phyloP scores from a whole-genome alignment of 352 stramenopile species.

The Saprolegnia diclina region DNA sequence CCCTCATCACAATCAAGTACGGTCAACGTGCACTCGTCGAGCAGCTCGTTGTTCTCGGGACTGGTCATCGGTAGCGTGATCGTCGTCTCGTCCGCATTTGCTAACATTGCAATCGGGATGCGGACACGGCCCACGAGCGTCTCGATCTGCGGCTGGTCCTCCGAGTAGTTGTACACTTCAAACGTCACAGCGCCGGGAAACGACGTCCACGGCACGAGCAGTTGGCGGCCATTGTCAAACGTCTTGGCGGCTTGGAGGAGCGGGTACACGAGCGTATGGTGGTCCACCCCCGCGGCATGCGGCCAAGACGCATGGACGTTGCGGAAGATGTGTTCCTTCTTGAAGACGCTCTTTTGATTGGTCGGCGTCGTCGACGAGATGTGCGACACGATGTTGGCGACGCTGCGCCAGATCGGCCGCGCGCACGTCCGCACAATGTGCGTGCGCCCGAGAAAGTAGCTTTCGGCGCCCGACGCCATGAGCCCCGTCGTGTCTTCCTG shows the following conservation, averaged over 20 bases:
- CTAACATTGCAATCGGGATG: not conserved
- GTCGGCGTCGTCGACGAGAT: not conserved
- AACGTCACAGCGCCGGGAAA: slow-evolving; percentile 70
- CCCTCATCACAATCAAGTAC: not conserved
- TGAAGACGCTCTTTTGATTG: not conserved
- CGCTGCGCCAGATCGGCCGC: slow-evolving; percentile 41
- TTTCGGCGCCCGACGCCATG: slow-evolving; percentile 55
- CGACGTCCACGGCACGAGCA: slow-evolving; percentile 67
- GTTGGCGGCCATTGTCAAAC: slow-evolving; percentile 66
- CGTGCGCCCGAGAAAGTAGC: slow-evolving; percentile 68
- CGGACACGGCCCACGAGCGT: not conserved
- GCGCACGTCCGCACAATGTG: slow-evolving; percentile 55
- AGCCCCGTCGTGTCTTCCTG: slow-evolving; percentile 44
- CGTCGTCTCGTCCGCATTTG: not conserved
- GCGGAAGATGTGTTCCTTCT: slow-evolving; percentile 58
- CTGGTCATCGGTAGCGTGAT: slow-evolving; percentile 3
- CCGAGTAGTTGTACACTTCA: slow-evolving; percentile 42
- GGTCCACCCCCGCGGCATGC: slow-evolving; percentile 58
- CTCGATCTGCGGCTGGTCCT: not conserved
- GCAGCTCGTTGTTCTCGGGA: not conserved
- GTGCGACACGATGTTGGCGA: slow-evolving; percentile 14
- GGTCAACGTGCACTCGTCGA: not conserved
- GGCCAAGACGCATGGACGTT: slow-evolving; percentile 81
- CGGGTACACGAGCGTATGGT: slow-evolving; percentile 79
- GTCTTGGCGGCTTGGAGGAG: slow-evolving; percentile 68